These are phyloP conservation scores for Pichia sp. DNA, from an alignment of 1,139 yeast species.

Conservation along the genomic window DNA sequence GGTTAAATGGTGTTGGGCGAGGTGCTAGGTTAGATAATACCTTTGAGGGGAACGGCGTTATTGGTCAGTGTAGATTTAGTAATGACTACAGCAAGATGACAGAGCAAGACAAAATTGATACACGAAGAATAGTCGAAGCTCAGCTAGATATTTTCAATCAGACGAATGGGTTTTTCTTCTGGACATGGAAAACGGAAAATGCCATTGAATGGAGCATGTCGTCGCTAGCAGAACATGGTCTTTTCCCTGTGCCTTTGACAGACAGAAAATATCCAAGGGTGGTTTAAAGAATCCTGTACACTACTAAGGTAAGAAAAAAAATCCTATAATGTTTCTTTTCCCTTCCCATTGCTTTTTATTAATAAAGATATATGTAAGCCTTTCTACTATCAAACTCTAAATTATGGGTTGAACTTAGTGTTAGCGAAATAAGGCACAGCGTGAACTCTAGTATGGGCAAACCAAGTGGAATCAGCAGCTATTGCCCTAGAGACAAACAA, in stretches of 20 bases:
- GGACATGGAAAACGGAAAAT: slow-evolving; percentile 89
- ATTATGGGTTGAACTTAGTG: slow-evolving; percentile 31
- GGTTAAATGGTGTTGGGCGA: slow-evolving; percentile 88
- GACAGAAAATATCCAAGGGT: slow-evolving; percentile 57
- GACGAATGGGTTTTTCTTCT: slow-evolving; percentile 80
- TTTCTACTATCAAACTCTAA: slow-evolving; percentile 36
- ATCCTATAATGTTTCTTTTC: not conserved
- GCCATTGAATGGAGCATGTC: slow-evolving; percentile 85
- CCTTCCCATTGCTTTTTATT: not conserved
- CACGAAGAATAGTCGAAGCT: slow-evolving; percentile 77
- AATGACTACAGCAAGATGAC: slow-evolving; percentile 61
- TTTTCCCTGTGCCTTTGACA: slow-evolving; percentile 75
- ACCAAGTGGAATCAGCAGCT: slow-evolving; percentile 9
- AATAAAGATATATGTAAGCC: slow-evolving; percentile 27
- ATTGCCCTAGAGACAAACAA: slow-evolving; percentile 3
- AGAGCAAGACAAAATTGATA: slow-evolving; percentile 47
- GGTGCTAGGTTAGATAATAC: slow-evolving; percentile 86
- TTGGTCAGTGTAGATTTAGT: slow-evolving; percentile 63
- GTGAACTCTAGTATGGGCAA: slow-evolving; percentile 21
- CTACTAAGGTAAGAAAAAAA: not conserved
- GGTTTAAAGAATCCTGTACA: not conserved
- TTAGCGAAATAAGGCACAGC: slow-evolving; percentile 34
- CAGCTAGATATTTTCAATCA: slow-evolving; percentile 81
- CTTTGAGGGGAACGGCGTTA: slow-evolving; percentile 40
- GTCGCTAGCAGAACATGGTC: slow-evolving; percentile 48